Percentiles rank a stretch among this genome's conserved stretches.
Evolutionary conservation across 2,329 filamentous ascomycete species (phyloP).

Genomic region (Fusarium dimerum): DNA sequence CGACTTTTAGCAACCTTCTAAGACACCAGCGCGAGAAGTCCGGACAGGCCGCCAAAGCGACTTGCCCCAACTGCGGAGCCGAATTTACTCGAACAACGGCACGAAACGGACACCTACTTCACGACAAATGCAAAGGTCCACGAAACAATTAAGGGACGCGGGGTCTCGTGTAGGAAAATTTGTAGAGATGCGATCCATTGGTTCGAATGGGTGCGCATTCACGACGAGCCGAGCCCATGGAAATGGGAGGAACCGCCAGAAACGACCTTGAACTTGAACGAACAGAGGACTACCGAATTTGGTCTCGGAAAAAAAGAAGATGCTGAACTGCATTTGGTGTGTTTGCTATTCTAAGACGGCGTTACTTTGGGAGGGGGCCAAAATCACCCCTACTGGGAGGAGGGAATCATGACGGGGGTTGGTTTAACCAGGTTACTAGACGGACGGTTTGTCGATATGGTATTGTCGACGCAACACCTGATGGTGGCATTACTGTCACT

Average conservation of each 20-base stretch:
- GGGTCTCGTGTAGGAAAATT: constrained; percentile 7
- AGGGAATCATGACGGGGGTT: constrained; percentile 12
- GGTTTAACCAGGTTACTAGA: constrained; percentile 18
- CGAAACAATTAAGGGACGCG: constrained; percentile 27
- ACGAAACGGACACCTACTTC: constrained; percentile 79
- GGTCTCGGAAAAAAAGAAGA: constrained; percentile 2
- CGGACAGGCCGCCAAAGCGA: constrained; percentile 83
- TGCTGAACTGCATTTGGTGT: constrained; percentile 16
- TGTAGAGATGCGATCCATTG: neutral
- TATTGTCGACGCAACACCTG: neutral
- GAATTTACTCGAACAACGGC: constrained; percentile 90
- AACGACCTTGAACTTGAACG: constrained; percentile 23
- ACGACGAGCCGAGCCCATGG: neutral
- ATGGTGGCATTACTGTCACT: neutral
- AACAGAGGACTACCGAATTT: constrained; percentile 14
- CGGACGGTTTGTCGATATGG: neutral
- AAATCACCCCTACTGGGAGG: constrained; percentile 8
- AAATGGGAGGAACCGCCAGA: neutral
- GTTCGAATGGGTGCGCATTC: neutral
- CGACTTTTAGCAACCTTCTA: constrained; percentile 92
- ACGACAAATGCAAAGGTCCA: constrained; percentile 87
- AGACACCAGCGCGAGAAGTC: constrained; percentile 94
- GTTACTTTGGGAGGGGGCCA: constrained; percentile 18
- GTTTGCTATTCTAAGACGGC: constrained; percentile 22
- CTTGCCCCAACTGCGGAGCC: constrained; percentile 87